Conservation (phyloP, 2,329 filamentous ascomycete genomes). For the Trichoderma breve region DNA sequence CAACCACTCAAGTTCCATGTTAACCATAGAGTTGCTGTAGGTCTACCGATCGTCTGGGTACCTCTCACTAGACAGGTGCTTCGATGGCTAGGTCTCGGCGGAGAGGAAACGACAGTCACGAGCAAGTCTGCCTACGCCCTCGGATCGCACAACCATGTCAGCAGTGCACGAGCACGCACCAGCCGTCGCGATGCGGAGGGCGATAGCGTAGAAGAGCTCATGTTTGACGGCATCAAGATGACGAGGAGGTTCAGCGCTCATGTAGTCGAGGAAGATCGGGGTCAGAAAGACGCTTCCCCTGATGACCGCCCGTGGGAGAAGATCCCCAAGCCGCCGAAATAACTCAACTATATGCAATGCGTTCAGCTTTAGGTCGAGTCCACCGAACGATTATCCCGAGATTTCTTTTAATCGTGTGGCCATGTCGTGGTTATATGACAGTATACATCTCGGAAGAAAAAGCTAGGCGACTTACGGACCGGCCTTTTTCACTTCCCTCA, state of each 20-base stretch:
- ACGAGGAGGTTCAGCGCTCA: conserved; percentile 2
- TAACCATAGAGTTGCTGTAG: background rate
- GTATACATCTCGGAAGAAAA: background rate
- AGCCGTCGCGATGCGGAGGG: background rate
- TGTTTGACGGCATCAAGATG: background rate
- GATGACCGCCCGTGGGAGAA: background rate
- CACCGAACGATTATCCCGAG: background rate
- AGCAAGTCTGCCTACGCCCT: background rate
- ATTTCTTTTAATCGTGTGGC: background rate
- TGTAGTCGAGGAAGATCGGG: background rate
- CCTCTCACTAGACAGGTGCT: background rate
- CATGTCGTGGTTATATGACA: background rate
- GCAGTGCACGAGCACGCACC: background rate
- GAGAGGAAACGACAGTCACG: background rate
- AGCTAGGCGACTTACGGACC: background rate
- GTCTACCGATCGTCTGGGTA: background rate
- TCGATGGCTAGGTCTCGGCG: background rate
- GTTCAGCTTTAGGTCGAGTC: background rate
- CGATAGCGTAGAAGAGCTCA: background rate
- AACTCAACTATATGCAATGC: background rate
- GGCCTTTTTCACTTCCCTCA: background rate
- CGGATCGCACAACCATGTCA: background rate
- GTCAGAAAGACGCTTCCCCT: background rate
- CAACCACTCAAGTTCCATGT: background rate
- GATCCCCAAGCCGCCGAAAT: background rate